Conservation (phyloP, 306 rosid species). For the Fragaria ananassa region DNA sequence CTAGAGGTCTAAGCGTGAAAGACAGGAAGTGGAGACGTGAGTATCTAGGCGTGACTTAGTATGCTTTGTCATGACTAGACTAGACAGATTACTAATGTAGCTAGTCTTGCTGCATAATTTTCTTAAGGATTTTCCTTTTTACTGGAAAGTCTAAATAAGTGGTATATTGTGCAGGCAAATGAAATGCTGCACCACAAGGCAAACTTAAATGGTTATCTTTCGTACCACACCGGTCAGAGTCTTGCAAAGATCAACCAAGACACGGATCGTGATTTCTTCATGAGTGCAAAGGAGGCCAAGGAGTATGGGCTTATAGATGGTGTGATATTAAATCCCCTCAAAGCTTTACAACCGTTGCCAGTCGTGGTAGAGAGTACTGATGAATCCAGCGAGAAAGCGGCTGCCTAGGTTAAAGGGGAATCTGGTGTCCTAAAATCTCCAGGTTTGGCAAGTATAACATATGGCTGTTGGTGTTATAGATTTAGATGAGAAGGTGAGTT, state of each 20-base stretch:
- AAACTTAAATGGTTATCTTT: conserved; percentile 81
- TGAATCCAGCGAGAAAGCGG: conserved; percentile 32
- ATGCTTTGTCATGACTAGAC: not conserved
- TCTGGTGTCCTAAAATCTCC: not conserved
- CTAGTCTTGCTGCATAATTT: not conserved
- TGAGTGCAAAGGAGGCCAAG: conserved; percentile 97
- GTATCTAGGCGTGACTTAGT: too few relatives aligned
- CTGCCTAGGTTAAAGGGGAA: conserved; percentile 5
- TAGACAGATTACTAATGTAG: not conserved
- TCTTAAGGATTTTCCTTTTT: not conserved
- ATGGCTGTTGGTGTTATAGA: conserved; percentile 14
- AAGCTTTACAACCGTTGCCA: conserved; percentile 78
- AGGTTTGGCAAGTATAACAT: conserved; percentile 21
- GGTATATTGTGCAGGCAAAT: conserved; percentile 58
- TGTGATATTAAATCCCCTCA: conserved; percentile 90
- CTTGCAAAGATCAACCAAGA: conserved; percentile 80
- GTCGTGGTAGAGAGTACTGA: conserved; percentile 42
- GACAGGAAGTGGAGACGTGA: not conserved
- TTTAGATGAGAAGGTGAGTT: conserved; percentile 29
- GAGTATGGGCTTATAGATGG: conserved; percentile 96
- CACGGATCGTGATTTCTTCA: conserved; percentile 94
- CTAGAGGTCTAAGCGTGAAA: not conserved
- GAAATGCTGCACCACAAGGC: conserved; percentile 98
- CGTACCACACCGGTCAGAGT: conserved; percentile 96
- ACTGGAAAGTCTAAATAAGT: conserved; percentile 19